Base-by-base conservation (phyloP, 495 filamentous ascomycete genomes). In the Trichoderma asperelloides region DNA sequence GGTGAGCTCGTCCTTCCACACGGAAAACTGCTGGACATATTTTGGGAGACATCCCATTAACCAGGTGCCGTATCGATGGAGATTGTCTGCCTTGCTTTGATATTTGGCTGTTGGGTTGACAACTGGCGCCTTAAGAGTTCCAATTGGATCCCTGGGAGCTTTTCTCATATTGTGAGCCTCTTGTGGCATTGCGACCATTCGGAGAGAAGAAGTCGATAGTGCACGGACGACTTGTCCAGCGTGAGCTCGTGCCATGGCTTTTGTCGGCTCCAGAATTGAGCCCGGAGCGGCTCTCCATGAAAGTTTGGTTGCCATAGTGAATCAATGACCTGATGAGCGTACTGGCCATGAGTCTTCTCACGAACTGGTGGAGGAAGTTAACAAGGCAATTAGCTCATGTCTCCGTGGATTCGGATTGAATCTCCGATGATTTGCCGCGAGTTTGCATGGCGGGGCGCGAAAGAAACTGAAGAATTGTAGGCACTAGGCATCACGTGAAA, bases 1-100 rank as follows among this genome's bases (percentile, higher is more conserved):
- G 68, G 88, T 90, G 68, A 99, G 85, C 76, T 99, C 96, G 76
- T 99, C 95, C 82, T 99, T 99, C 96, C 94, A 98, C 39, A 98
- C 94, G 47, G 91, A 92, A 84, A 97, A 97, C 78, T 99, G 96
- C 81, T 99, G 96, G 72, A 99, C 87, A 78, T 96, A 96, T 82
- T 96, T 98, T 67, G 96, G 96, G 68, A 99, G 82, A 76, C 91
- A 96, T 67, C 93, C 94, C 84, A 98, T 90, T 72, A 99, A 85
- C 81, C 97, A 99, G 74, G 95, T 87, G 70, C 96, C 96, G 75
- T 99, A 99, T 70, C 84, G 88, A 82, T 98, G 95, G 70, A 98
- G 82, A 73, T 85, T 79, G 69, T 95, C 88, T 72, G 90, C 85
- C 80, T 94, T 91, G 71, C 88, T 87, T 75, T 88, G 78, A 79